Conservation (phyloP, 768 basidiomycete species). For the Kwoniella mangroviensis region DNA sequence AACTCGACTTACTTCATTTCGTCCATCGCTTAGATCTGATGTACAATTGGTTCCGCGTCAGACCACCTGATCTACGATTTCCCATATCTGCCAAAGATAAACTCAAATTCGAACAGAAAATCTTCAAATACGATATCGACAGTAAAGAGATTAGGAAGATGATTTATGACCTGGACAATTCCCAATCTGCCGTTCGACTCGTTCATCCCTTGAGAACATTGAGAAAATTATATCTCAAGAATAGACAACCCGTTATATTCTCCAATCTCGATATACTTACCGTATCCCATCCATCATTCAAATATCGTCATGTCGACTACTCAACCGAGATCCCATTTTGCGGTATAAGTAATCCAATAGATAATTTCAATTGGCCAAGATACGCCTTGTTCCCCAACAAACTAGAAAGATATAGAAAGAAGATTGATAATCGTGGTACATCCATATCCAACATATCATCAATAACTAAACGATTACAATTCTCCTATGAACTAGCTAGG, state of each 20-base stretch:
- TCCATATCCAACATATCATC: background rate
- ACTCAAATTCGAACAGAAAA: background rate
- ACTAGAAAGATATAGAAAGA: constrained; percentile 10
- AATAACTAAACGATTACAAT: constrained; percentile 1
- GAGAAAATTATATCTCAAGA: background rate
- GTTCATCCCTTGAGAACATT: background rate
- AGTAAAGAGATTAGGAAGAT: background rate
- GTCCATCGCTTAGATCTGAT: constrained; percentile 4
- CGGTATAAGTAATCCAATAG: background rate
- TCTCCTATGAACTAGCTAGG: constrained; percentile 3
- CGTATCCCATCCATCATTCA: constrained; percentile 2
- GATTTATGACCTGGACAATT: background rate
- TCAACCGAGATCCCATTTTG: background rate
- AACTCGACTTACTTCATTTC: constrained; percentile 6
- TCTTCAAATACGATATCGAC: background rate
- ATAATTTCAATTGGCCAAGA: constrained; percentile 6
- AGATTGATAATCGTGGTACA: background rate
- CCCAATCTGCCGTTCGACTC: background rate
- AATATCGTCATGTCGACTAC: background rate
- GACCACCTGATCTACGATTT: background rate
- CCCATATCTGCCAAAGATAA: background rate
- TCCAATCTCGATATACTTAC: background rate
- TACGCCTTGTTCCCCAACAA: constrained; percentile 4
- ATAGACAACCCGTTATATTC: background rate
- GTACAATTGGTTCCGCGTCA: background rate